phyloP scores from a whole-genome alignment of 2,329 filamentous ascomycete genomes.

The Pezicula radicicola region DNA sequence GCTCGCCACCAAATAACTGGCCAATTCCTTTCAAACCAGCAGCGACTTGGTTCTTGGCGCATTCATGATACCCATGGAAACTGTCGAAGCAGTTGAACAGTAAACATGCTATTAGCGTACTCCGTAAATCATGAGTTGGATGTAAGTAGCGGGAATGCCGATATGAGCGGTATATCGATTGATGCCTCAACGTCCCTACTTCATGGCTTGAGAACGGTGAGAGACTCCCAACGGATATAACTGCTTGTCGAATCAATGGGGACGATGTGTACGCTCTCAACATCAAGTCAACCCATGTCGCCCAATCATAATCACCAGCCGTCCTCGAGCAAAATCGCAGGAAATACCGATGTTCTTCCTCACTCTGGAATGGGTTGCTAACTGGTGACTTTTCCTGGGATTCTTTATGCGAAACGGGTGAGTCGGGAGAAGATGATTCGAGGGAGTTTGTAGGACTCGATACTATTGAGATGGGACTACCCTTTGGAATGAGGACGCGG shows the following conservation, averaged over 20 bases:
- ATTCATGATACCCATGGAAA: slow-evolving; percentile 13
- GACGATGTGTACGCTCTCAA: slow-evolving; percentile 15
- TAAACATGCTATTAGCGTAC: slow-evolving; percentile 14
- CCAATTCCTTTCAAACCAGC: slow-evolving; percentile 14
- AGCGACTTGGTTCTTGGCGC: slow-evolving; percentile 11
- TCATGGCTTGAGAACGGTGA: slow-evolving; percentile 8
- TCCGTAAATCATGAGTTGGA: slow-evolving; percentile 12
- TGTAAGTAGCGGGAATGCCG: background rate
- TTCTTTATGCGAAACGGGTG: background rate
- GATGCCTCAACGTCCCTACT: slow-evolving; percentile 16
- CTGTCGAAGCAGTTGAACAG: slow-evolving; percentile 20
- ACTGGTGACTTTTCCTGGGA: background rate
- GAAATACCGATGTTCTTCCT: slow-evolving; percentile 14
- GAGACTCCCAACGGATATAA: slow-evolving; percentile 12
- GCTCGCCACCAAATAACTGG: slow-evolving; percentile 9
- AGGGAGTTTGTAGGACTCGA: background rate
- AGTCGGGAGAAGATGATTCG: background rate
- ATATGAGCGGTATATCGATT: background rate
- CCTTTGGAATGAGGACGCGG: background rate
- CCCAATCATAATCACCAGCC: background rate
- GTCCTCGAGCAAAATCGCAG: slow-evolving; percentile 14
- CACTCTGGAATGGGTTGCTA: slow-evolving; percentile 9
- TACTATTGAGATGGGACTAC: background rate
- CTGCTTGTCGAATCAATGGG: slow-evolving; percentile 12
- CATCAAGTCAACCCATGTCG: slow-evolving; percentile 12